Evolutionary conservation across 2,329 filamentous ascomycete species (phyloP).

Genomic region (Domatiomyces catenatus): DNA sequence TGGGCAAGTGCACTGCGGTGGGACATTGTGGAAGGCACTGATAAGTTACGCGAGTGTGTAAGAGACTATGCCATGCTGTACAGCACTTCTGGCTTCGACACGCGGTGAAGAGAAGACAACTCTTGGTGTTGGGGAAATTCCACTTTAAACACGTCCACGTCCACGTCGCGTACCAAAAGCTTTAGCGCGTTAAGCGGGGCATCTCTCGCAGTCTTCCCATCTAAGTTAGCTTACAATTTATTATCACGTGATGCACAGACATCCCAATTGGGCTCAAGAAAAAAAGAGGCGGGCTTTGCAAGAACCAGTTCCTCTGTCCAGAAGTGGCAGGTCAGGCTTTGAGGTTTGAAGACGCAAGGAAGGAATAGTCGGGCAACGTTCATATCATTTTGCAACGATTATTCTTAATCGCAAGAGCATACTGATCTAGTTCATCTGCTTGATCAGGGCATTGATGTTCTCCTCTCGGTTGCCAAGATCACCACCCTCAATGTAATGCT

Average conservation of each 20-base stretch:
- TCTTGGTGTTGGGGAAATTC: neutral
- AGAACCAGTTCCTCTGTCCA: too few relatives aligned
- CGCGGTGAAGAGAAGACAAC: neutral
- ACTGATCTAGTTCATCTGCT: slow-evolving; percentile 85
- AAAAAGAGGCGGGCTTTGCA: too few relatives aligned
- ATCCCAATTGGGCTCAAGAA: too few relatives aligned
- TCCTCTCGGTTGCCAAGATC: slow-evolving; percentile 98
- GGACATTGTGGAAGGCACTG: slow-evolving; percentile 10
- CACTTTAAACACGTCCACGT: neutral
- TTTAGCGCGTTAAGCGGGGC: neutral
- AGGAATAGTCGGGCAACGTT: neutral
- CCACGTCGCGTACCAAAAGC: neutral
- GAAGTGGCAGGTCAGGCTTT: too few relatives aligned
- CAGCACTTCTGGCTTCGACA: neutral
- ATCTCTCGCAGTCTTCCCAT: too few relatives aligned
- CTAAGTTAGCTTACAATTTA: too few relatives aligned
- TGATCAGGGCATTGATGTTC: slow-evolving; percentile 88
- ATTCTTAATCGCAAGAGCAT: neutral
- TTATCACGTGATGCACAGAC: too few relatives aligned
- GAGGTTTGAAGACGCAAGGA: too few relatives aligned
- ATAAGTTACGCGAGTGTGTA: neutral
- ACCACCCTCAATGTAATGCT: slow-evolving; percentile 97
- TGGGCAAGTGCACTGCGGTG: slow-evolving; percentile 41
- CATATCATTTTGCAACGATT: neutral
- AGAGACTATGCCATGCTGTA: neutral